These are phyloP conservation scores for Globisporangium solare DNA, from an alignment of 352 stramenopile genomes.

Conservation along the genomic window DNA sequence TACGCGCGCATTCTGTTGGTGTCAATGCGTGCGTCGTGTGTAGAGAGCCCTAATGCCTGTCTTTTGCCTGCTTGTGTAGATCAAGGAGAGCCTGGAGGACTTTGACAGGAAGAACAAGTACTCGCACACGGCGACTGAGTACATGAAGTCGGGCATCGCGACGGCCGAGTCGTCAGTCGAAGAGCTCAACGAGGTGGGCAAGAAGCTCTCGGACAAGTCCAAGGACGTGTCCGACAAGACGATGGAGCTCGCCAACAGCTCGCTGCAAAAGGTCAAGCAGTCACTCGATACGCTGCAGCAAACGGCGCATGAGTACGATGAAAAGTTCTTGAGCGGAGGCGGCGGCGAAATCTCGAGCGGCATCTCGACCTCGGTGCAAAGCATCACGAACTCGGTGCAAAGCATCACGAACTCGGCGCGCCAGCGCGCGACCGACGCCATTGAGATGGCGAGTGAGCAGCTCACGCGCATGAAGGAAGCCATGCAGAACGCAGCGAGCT, in stretches of 20 bases:
- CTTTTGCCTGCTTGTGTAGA: slow-evolving; percentile 16
- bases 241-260: slow-evolving; percentile 38
- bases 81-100: slow-evolving; percentile 52
- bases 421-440: slow-evolving; percentile 49
- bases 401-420: slow-evolving; percentile 43
- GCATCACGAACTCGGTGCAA: slow-evolving; percentile 43
- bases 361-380: slow-evolving; percentile 22
- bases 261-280: slow-evolving; percentile 31
- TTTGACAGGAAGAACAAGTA: slow-evolving; percentile 47
- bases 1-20: no score
- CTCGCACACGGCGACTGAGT: slow-evolving; percentile 37
- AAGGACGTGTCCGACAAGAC: slow-evolving; percentile 35
- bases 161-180: slow-evolving; percentile 27
- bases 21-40: no score
- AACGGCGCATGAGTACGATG: slow-evolving; percentile 46
- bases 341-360: slow-evolving; percentile 10
- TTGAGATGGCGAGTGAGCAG: slow-evolving; percentile 54
- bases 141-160: slow-evolving; percentile 37
- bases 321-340: slow-evolving; percentile 38
- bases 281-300: slow-evolving; percentile 43
- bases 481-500: slow-evolving; percentile 22
- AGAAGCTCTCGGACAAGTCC: slow-evolving; percentile 30
- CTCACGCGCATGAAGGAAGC: slow-evolving; percentile 37
- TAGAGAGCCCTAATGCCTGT: no score
- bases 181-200: slow-evolving; percentile 28